These are phyloP conservation scores for Nothophytophthora sp. DNA, from an alignment of 352 stramenopile species.

Conservation along the genomic window DNA sequence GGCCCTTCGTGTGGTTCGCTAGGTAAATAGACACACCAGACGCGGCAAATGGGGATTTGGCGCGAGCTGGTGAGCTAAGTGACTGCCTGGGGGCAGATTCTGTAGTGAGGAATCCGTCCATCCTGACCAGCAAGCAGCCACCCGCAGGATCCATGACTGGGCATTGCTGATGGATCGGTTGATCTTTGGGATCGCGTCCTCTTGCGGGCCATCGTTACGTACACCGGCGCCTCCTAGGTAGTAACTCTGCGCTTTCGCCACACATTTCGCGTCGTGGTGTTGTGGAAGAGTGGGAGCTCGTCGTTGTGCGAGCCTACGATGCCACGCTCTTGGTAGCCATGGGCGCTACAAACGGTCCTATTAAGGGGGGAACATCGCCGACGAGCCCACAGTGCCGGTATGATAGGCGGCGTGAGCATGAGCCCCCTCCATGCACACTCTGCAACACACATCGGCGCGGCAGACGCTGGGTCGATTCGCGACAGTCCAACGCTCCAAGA, in stretches of 20 bases:
- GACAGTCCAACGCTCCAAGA: constrained; percentile 4
- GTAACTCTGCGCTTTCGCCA: constrained; percentile 34
- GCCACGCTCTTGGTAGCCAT: constrained; percentile 22
- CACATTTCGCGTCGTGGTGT: constrained; percentile 26
- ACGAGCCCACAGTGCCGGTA: too few species aligned
- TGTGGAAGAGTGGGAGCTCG: constrained; percentile 14
- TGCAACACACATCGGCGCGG: background rate
- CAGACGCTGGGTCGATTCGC: background rate
- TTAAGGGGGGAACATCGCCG: constrained; percentile 16
- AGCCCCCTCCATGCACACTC: background rate
- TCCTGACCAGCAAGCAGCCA: constrained; percentile 10
- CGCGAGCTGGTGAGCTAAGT: constrained; percentile 31
- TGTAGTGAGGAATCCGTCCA: constrained; percentile 24
- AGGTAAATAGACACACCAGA: constrained; percentile 37
- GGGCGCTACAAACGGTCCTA: constrained; percentile 22
- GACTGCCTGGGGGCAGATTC: constrained; percentile 31
- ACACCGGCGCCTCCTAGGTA: constrained; percentile 13
- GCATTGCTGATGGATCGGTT: too few species aligned
- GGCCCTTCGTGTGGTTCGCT: constrained; percentile 25
- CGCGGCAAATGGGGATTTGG: constrained; percentile 15
- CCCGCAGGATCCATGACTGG: too few species aligned
- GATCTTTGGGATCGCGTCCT: constrained; percentile 21
- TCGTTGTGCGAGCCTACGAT: constrained; percentile 18
- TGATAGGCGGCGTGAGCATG: too few species aligned
- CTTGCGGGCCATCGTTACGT: too few species aligned